Conservation (phyloP, 441 rosid species). For the Brassica balearica region DNA sequence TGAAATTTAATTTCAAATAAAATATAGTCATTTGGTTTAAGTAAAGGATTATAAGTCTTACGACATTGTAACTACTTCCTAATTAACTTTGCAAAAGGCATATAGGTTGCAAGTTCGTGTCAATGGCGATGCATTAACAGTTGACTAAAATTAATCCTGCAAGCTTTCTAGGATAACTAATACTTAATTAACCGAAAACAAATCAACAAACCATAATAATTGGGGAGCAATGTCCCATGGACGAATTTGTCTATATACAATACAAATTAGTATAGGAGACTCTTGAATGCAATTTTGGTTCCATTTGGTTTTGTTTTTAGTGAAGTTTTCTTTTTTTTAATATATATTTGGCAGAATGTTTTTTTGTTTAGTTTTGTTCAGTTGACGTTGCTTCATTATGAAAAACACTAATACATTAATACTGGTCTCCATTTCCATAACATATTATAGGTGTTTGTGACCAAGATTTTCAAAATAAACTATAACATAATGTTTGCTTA, state of each 20-base stretch:
- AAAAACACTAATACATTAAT: background rate
- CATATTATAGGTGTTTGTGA: background rate
- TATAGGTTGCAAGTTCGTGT: background rate
- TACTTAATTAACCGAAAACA: background rate
- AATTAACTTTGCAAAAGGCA: no score
- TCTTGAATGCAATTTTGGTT: constrained; percentile 20
- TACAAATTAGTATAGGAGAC: background rate
- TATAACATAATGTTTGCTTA: background rate
- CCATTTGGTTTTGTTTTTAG: background rate
- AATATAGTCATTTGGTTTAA: background rate
- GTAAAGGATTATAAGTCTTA: no score
- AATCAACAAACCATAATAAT: background rate
- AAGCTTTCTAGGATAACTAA: no score
- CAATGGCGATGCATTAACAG: constrained; percentile 1
- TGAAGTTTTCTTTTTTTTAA: background rate
- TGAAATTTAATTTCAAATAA: background rate
- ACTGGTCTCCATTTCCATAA: background rate
- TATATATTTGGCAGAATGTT: background rate
- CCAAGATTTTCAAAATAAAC: background rate
- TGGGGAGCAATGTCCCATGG: background rate
- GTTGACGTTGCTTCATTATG: background rate
- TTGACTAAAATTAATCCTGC: background rate
- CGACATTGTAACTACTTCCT: no score
- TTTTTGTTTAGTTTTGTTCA: background rate
- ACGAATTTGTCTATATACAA: background rate